Evolutionary conservation across 305 asterid genomes (phyloP).

Genomic region (Fraxinus sp.): DNA sequence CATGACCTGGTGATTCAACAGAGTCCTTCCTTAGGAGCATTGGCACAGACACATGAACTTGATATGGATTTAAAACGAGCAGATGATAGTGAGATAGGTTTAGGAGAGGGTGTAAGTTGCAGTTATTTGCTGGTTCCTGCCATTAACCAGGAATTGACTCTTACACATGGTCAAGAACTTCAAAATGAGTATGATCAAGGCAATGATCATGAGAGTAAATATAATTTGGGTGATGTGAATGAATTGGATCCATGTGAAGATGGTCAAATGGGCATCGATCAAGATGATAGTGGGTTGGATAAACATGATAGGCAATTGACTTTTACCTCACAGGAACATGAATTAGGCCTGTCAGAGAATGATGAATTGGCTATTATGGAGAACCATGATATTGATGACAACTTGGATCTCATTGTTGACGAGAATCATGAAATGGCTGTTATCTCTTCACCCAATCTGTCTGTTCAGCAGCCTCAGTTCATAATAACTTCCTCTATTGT

Average conservation of each 20-base stretch:
- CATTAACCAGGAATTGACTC: constrained; percentile 32
- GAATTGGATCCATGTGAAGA: constrained; percentile 24
- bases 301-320: constrained; percentile 31
- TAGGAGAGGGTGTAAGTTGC: constrained; percentile 30
- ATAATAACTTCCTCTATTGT: constrained; percentile 46
- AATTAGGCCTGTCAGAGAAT: constrained; percentile 34
- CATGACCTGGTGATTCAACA: constrained; percentile 30
- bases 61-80: constrained; percentile 32
- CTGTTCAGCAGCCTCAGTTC: constrained; percentile 37
- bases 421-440: constrained; percentile 36
- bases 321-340: constrained; percentile 33
- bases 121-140: constrained; percentile 33
- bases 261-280: constrained; percentile 28
- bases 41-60: constrained; percentile 32
- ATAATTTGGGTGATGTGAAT: constrained; percentile 32
- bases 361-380: constrained; percentile 41
- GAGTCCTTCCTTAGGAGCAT: constrained; percentile 31
- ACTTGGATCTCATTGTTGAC: constrained; percentile 41
- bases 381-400: constrained; percentile 34
- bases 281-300: constrained; percentile 30
- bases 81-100: constrained; percentile 23
- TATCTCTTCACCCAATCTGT: constrained; percentile 24
- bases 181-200: constrained; percentile 32
- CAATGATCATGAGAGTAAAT: constrained; percentile 39
- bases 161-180: constrained; percentile 31